A percentile compares a stretch with the other conserved stretches of the same genome.
Conservation (phyloP, 2,329 filamentous ascomycete genomes). For the Malbranchea zuffiana region DNA sequence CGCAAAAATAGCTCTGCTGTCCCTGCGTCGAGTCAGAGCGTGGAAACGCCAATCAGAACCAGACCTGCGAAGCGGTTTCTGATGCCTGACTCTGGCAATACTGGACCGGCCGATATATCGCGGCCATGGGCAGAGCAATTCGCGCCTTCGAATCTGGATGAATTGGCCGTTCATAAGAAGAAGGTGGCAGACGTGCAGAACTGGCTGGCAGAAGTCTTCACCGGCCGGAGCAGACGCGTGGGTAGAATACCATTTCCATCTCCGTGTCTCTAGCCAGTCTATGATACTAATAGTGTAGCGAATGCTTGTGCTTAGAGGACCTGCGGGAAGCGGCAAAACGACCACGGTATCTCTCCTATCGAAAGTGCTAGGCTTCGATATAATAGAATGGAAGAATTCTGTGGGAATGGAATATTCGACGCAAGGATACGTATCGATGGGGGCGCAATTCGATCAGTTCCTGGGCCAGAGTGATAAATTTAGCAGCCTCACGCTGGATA, state of each 20-base stretch:
- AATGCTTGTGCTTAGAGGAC: slow-evolving; percentile 74
- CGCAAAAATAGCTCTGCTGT: background rate
- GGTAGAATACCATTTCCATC: slow-evolving; percentile 12
- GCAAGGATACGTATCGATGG: slow-evolving; percentile 57
- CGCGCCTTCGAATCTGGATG: slow-evolving; percentile 61
- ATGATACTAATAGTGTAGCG: slow-evolving; percentile 42
- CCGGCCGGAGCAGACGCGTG: slow-evolving; percentile 40
- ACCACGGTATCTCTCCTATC: slow-evolving; percentile 72
- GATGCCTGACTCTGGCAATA: slow-evolving; percentile 11
- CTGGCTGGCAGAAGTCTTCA: slow-evolving; percentile 69
- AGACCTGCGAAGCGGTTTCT: slow-evolving; percentile 23
- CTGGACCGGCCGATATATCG: slow-evolving; percentile 25
- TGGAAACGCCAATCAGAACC: slow-evolving; percentile 11
- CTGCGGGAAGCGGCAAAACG: slow-evolving; percentile 87
- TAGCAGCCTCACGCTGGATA: slow-evolving; percentile 51
- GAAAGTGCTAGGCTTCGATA: slow-evolving; percentile 60
- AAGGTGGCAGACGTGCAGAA: slow-evolving; percentile 77
- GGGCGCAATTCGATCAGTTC: slow-evolving; percentile 85
- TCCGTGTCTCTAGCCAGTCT: background rate
- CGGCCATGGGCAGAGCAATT: slow-evolving; percentile 79
- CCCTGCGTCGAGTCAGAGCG: background rate
- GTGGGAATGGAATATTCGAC: slow-evolving; percentile 48
- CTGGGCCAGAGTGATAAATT: slow-evolving; percentile 72
- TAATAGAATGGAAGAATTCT: slow-evolving; percentile 89
- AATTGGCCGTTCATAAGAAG: slow-evolving; percentile 87